These are phyloP conservation scores for Fagopyrum esculentum DNA, from an alignment of 148 eudicot genomes.

Conservation along the genomic window DNA sequence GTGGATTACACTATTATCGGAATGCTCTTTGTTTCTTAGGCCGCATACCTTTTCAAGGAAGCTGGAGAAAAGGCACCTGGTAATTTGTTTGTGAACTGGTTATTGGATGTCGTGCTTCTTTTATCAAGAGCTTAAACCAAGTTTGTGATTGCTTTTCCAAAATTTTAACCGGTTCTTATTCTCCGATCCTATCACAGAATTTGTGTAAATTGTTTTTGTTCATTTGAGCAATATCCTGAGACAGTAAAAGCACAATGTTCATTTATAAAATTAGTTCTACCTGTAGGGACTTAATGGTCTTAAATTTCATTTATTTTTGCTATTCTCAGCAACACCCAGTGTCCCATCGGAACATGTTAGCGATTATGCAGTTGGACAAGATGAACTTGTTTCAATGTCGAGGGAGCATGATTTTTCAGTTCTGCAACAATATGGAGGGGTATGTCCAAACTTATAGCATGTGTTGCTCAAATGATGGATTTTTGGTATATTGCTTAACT, in stretches of 20 bases:
- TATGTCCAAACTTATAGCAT: slow-evolving; percentile 23
- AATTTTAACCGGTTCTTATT: not conserved
- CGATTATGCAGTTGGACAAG: slow-evolving; percentile 50
- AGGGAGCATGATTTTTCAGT: slow-evolving; percentile 65
- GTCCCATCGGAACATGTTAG: slow-evolving; percentile 31
- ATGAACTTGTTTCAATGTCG: slow-evolving; percentile 54
- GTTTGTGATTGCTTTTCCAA: not conserved
- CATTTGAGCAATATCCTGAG: not conserved
- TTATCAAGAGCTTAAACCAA: not conserved
- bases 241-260: not conserved
- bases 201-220: not conserved
- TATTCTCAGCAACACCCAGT: slow-evolving; percentile 29
- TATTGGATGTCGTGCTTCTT: not conserved
- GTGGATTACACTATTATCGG: not conserved
- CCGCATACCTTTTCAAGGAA: slow-evolving; percentile 69
- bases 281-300: not conserved
- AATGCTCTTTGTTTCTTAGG: slow-evolving; percentile 31
- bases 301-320: not conserved
- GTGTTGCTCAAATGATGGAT: not conserved
- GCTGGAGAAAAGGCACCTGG: slow-evolving; percentile 57
- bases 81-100: slow-evolving; percentile 15
- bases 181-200: not conserved
- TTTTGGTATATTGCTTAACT: not conserved
- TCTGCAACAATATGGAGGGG: slow-evolving; percentile 68
- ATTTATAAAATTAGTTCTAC: not conserved